Conservation (phyloP, 441 rosid genomes). For the Croton setiger region DNA sequence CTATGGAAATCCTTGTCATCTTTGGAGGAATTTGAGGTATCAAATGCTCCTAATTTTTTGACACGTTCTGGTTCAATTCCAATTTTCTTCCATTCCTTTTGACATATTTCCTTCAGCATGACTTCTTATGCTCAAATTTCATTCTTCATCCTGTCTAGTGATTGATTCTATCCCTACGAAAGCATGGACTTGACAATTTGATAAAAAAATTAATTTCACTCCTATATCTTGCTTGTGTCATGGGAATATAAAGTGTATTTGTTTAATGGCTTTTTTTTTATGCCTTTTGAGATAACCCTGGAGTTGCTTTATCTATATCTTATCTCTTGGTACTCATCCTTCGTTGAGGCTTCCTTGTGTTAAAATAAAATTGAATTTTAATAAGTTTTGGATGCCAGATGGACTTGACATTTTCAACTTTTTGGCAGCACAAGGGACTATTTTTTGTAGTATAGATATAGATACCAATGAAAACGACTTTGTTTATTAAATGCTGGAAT, state of each 20-base stretch:
- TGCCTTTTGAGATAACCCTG: not conserved
- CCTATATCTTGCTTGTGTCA: not conserved
- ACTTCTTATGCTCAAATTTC: not conserved
- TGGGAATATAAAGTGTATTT: not conserved
- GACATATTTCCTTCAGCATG: not conserved
- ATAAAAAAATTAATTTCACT: not conserved
- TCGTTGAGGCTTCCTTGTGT: not conserved
- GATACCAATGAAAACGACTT: not conserved
- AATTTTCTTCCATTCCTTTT: not conserved
- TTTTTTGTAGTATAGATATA: not conserved
- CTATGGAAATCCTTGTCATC: conserved; percentile 78
- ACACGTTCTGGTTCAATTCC: not conserved
- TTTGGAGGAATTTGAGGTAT: conserved; percentile 85
- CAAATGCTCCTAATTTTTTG: conserved; percentile 1
- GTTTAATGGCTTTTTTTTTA: not conserved
- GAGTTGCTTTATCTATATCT: not conserved
- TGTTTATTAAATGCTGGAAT: not conserved
- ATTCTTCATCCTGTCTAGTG: not conserved
- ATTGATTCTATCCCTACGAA: not conserved
- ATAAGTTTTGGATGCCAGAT: not conserved
- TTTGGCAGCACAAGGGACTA: not conserved
- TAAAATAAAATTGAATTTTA: not conserved
- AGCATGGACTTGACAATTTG: not conserved
- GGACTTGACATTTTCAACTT: not conserved
- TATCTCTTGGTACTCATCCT: not conserved